Base-by-base conservation (phyloP, 495 filamentous ascomycete genomes). In the Rostrohypoxylon terebratum region DNA sequence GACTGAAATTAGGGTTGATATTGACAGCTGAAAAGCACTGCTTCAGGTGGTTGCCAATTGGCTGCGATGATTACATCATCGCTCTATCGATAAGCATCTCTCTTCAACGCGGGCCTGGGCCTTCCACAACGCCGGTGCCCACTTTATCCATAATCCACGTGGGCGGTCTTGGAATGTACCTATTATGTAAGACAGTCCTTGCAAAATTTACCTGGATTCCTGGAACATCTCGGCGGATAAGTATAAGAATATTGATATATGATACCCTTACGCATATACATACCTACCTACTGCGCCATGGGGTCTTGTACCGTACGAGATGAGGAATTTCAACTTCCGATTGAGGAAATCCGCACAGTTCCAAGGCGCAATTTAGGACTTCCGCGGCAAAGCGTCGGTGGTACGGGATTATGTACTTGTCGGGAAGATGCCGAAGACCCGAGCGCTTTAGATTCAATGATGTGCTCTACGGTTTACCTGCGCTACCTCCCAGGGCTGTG, bases 401-500 rank as follows among this genome's bases (percentile, higher is more conserved):
- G 40, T 51, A 67, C 23, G 55, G 55, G 38, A 55, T 31, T 31
- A 20, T 16, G 31, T 25, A 47, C 28, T 45, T 25, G 48, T 11
- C 18, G 10, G 18, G 3, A 50, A 59, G 33, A 71, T 60, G 40
- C 68, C 68, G 68, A 66, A 20, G 20, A 25, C 25, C 66, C 66
- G 66, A 68, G 16, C 64, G 36, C 21, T 60, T 33, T 51, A 53
- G 4, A 48, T 48, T 16, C 9, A 25, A 28, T 28, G 28, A 28
- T 28, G 28, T 28, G 28, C 28, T 28, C 28, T n/a, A n/a, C n/a
- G n/a, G n/a, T n/a, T n/a, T n/a, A n/a, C n/a, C n/a, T n/a, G n/a
- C n/a, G n/a, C n/a, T n/a, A n/a, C n/a, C n/a, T n/a, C n/a, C n/a
- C 42, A 51, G 25, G 18, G 20, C 21, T 34, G 34, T 44, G 33